Evolutionary conservation across 108 stramenopile species (phyloP).

Genomic region (Cyclotella distinguenda): DNA sequence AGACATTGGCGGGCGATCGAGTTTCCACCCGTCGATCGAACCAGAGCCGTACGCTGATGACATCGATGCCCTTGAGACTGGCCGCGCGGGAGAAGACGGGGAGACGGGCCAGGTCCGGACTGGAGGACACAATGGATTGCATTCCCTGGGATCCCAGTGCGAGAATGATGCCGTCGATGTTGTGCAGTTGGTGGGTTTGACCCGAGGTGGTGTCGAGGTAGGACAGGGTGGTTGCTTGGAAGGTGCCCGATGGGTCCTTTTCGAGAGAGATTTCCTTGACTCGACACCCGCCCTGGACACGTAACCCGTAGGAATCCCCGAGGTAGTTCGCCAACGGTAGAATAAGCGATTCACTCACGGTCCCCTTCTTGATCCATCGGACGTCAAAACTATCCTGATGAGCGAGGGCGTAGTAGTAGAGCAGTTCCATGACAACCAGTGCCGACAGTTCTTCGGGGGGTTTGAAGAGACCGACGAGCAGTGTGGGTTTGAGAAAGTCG

Average conservation of each 20-base stretch:
- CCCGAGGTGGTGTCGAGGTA: slow-evolving; percentile 52
- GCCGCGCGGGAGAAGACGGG: slow-evolving; percentile 74
- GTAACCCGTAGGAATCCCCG: slow-evolving; percentile 50
- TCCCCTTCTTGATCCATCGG: slow-evolving; percentile 90
- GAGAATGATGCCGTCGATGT: slow-evolving; percentile 79
- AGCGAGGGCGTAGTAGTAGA: slow-evolving; percentile 95
- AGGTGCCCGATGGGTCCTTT: background rate
- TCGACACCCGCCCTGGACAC: slow-evolving; percentile 74
- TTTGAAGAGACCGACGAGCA: slow-evolving; percentile 52
- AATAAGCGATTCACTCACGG: slow-evolving; percentile 81
- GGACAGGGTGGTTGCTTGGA: slow-evolving; percentile 32
- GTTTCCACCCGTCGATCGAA: slow-evolving; percentile 77
- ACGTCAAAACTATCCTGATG: slow-evolving; percentile 94
- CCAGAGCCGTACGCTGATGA: slow-evolving; percentile 83
- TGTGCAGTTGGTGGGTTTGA: slow-evolving; percentile 38
- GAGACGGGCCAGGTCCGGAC: slow-evolving; percentile 68
- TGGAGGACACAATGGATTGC: slow-evolving; percentile 69
- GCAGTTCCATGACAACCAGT: slow-evolving; percentile 88
- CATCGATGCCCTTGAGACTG: slow-evolving; percentile 83
- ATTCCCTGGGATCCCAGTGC: slow-evolving; percentile 88
- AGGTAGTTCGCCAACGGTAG: slow-evolving; percentile 73
- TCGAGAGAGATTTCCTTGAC: slow-evolving; percentile 63
- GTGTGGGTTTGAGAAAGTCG: slow-evolving; percentile 85
- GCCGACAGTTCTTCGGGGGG: slow-evolving; percentile 93
- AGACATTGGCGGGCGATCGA: slow-evolving; percentile 91